Base-by-base conservation (phyloP, 768 basidiomycete genomes). In the Gymnopilus dilepis region DNA sequence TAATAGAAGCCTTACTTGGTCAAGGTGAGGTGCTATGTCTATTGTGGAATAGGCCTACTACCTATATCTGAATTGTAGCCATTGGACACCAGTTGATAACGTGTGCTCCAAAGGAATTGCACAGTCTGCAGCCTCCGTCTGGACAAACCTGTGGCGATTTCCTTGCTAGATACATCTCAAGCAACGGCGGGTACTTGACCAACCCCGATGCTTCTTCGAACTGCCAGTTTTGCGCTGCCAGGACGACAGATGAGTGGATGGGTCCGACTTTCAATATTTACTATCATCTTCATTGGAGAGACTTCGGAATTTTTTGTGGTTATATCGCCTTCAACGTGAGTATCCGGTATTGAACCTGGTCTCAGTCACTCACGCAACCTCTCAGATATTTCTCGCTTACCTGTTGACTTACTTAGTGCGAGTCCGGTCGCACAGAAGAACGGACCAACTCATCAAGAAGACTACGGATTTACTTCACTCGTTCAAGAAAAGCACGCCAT, bases 41-140 rank as follows among this genome's bases (percentile, higher is more conserved):
- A 13, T 26, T 26, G 24, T 37, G 8, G 34, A 37, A 7, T 13
- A 26, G 12, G 21, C 22, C 26, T 24, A 24, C 15, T 24, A 47
- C 6, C n/a, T n/a, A n/a, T 26, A 22, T 4, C 22, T 11, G 7
- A 2, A 47, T 33, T 24, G n/a, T 60, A 86, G 87, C 83, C 9
- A 68, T 90, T 12, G 87, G 86, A 0, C 77, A 73, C 6, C 73
- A 79, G 50, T 61, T 72, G 1, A 78, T 90, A 50, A 76, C 72
- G 15, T 95, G 94, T 70, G 72, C 87, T 0, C n/a, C 73, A 0
- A 72, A 78, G 52, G 94, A 95, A 70, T 77, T 85, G n/a, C 83
- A 86, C 2, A 77, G 77, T 1, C 69, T 95, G 62, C 68, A 83
- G 5, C 86, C 90, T 1, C 87, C 89, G 3, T 67, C 76, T 0